Base-by-base conservation (phyloP, 208 protist species). In the Leishmania major region DNA sequence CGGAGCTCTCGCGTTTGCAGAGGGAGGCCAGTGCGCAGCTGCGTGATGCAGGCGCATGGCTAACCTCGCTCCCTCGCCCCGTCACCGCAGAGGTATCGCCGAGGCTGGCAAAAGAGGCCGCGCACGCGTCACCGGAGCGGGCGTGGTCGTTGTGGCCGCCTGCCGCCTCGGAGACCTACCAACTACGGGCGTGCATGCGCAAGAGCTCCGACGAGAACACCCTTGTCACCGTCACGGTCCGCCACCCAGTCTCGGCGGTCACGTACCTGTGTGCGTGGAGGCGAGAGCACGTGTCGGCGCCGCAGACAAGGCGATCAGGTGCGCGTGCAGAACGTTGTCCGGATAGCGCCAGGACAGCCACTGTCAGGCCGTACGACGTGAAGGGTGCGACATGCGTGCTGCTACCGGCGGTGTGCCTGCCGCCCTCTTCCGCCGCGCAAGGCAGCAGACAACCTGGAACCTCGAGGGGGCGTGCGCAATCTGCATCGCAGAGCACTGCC, bases 61-160 rank as follows among this genome's bases (percentile, higher is more conserved):
- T 79, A 43, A 59, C 74, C 35, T 64, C 31, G 40, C 2, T 51
- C 22, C 19, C 70, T 2, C 59, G 11, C 73, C 15, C 15, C 19
- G 25, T 31, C 51, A 37, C 25, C n/a, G 47, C 28, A 25, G 40
- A 79, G 59, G 40, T 10, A 1, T 37, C n/a, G 45, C 0, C 35
- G 28, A 15, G 8, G 43, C 71, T 7, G 47, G 45, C 11, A 57
- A 31, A 19, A 10, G 28, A 6, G 47, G 35, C 40, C 17, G 31
- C 1, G 49, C n/a, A 10, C 15, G 51, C 35, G 3, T 25, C 60
- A 43, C 19, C 62, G 28, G 43, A 15, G 31, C 57, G 0, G 22
- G 19, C 35, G 49, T 86, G 83, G 83, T 19, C 53, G 2, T 37
- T 86, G 78, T 86, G 83, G 83, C 83, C 83, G 0, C 83, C 83